Evolutionary conservation across 805 yeast species (phyloP), one percentile per base, ranked within the genome.

Genomic region (Komagataella phaffii): DNA sequence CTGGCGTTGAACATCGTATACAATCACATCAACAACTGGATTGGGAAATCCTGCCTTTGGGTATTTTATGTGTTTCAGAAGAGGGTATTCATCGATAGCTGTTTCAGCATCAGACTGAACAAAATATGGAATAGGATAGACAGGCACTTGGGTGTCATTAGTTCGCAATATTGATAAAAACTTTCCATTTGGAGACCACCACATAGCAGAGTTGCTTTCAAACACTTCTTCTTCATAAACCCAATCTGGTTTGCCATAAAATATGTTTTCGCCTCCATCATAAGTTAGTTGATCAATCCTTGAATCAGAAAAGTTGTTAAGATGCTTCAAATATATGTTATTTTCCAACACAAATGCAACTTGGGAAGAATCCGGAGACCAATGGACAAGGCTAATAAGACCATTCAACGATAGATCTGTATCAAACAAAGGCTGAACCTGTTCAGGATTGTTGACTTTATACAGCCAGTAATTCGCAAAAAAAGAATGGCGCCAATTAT

Each of bases 241-340:
- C 96, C 96, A 88, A 61, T 88, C 96, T 0, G 96, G 95, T 54
- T 83, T 82, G 2, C 96, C 96, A 61, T 89, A 85, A 66, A 88
- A 88, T 6, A 87, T 71, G 55, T 79, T 74, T 1, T 71, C 74
- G 40, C 81, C 80, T 14, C 96, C 96, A 59, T 85, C 93, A 45
- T 54, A 54, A 0, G 96, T 85, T 12, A 86, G 66, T 55, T 80
- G 82, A 4, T 59, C 67, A 0, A 68, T 58, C 0, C 68, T 56
- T 17, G 62, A 54, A 24, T 55, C 50, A 30, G 48, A 23, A 46
- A 58, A 53, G 45, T 60, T 50, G 17, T 43, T 56, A 53, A 55
- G 53, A 43, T 77, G 72, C 52, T 74, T 75, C 7, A 85, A 58
- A 61, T 71, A 88, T n/a, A 89, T 74, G 60, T 88, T 80, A 64